These are phyloP conservation scores for Fragilariopsis cylindrus DNA, from an alignment of 108 stramenopile genomes.

Conservation along the genomic window DNA sequence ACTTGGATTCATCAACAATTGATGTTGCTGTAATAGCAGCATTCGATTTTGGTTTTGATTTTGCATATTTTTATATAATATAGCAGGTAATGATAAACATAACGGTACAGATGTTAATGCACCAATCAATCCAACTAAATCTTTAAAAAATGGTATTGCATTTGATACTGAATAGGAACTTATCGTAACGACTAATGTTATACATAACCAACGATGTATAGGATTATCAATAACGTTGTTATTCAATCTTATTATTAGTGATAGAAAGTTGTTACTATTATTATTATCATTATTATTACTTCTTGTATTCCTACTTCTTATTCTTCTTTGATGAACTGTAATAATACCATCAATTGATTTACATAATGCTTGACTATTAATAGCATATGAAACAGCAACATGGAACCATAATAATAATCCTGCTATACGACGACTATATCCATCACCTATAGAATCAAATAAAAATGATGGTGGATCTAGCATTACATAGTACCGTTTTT, in stretches of 20 bases:
- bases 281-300: neutral
- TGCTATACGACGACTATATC: conserved; percentile 43
- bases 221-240: conserved; percentile 8
- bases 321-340: neutral
- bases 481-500: neutral
- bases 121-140: conserved; percentile 76
- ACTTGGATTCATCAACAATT: conserved; percentile 7
- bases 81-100: conserved; percentile 63
- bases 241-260: neutral
- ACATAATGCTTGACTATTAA: conserved; percentile 67
- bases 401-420: conserved; percentile 67
- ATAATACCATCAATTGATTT: conserved; percentile 49
- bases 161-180: conserved; percentile 62
- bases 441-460: conserved; percentile 62
- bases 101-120: conserved; percentile 69
- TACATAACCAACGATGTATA: conserved; percentile 36
- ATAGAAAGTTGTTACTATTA: neutral
- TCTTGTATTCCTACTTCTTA: neutral
- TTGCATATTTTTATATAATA: conserved; percentile 41
- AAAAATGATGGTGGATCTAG: conserved; percentile 63
- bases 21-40: conserved; percentile 26
- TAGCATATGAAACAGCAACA: conserved; percentile 71
- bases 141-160: conserved; percentile 75
- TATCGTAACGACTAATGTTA: conserved; percentile 45
- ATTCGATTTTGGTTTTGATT: too few relatives aligned